A percentile compares a stretch with the other conserved stretches of the same genome.
These are phyloP conservation scores for Fusarium sp. DNA, from an alignment of 2,329 filamentous ascomycete species.

Conservation along the genomic window DNA sequence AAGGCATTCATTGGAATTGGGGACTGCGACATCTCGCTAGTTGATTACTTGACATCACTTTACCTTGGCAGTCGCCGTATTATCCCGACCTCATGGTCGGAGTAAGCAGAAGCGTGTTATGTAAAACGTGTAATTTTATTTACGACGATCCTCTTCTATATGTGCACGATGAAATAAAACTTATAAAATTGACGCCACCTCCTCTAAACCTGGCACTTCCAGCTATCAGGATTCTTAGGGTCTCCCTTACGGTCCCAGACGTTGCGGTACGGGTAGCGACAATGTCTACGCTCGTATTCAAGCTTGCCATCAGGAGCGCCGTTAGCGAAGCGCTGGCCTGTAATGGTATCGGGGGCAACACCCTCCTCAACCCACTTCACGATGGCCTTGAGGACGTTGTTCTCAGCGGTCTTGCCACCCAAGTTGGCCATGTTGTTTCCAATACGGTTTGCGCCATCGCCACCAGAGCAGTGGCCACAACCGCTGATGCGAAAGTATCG, in stretches of 20 bases:
- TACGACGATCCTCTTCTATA: slow-evolving; percentile 6
- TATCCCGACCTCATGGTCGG: neutral
- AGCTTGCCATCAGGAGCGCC: slow-evolving; percentile 14
- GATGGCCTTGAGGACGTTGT: slow-evolving; percentile 61
- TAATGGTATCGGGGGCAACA: slow-evolving; percentile 56
- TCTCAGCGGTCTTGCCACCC: slow-evolving; percentile 48
- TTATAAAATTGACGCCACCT: slow-evolving; percentile 1
- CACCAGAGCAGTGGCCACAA: slow-evolving; percentile 63
- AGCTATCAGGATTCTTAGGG: slow-evolving; percentile 20
- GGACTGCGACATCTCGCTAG: neutral
- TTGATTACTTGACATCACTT: slow-evolving; percentile 21
- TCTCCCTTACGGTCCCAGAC: slow-evolving; percentile 9
- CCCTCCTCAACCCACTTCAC: slow-evolving; percentile 62
- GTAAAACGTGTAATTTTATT: slow-evolving; percentile 19
- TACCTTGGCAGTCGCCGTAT: slow-evolving; percentile 16
- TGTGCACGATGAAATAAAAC: slow-evolving; percentile 11
- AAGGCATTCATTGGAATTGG: slow-evolving; percentile 3
- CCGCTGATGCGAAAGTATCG: slow-evolving; percentile 60
- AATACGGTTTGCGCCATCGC: slow-evolving; percentile 57
- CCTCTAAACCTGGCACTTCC: slow-evolving; percentile 18
- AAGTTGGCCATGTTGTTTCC: slow-evolving; percentile 45
- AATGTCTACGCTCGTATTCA: slow-evolving; percentile 34
- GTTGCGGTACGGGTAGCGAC: slow-evolving; percentile 29
- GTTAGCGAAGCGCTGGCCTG: slow-evolving; percentile 49
- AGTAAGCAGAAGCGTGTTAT: neutral